Conservation (phyloP, 1,284 basidiomycete species). For the Ustilago curta region DNA sequence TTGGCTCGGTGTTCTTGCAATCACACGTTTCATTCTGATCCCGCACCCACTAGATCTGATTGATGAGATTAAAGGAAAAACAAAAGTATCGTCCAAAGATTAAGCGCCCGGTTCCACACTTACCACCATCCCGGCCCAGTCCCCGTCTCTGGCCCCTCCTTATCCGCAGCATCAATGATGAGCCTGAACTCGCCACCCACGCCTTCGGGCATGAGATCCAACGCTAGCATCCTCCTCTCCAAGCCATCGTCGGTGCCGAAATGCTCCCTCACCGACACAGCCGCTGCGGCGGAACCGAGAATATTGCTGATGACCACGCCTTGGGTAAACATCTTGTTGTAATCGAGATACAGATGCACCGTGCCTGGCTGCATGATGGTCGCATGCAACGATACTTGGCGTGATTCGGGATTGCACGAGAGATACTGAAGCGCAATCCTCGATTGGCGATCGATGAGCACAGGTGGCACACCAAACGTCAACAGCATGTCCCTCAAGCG, state of each 20-base stretch:
- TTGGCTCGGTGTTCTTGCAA: constrained; percentile 1
- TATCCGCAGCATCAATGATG: constrained; percentile 50
- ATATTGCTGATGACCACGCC: constrained; percentile 42
- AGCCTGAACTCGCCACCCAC: constrained; percentile 42
- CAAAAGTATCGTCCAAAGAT: background rate
- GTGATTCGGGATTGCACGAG: constrained; percentile 43
- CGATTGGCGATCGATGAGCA: constrained; percentile 45
- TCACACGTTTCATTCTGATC: background rate
- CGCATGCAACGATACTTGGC: constrained; percentile 40
- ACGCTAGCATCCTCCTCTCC: constrained; percentile 37
- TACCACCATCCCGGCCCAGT: constrained; percentile 53
- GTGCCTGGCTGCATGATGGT: constrained; percentile 49
- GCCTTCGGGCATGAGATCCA: constrained; percentile 38
- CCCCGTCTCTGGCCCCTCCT: constrained; percentile 43
- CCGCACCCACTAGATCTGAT: background rate
- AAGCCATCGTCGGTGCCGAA: constrained; percentile 38
- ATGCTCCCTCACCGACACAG: constrained; percentile 38
- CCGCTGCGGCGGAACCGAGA: constrained; percentile 28
- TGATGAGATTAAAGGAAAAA: constrained; percentile 1
- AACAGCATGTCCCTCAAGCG: constrained; percentile 50
- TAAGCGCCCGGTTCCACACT: background rate
- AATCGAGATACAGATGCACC: constrained; percentile 53
- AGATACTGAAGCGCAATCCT: constrained; percentile 49
- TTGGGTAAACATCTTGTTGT: constrained; percentile 53
- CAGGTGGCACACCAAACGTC: constrained; percentile 55